phyloP scores from a whole-genome alignment of 371 early-diverging fungal genomes.

The Mortierella sp. region DNA sequence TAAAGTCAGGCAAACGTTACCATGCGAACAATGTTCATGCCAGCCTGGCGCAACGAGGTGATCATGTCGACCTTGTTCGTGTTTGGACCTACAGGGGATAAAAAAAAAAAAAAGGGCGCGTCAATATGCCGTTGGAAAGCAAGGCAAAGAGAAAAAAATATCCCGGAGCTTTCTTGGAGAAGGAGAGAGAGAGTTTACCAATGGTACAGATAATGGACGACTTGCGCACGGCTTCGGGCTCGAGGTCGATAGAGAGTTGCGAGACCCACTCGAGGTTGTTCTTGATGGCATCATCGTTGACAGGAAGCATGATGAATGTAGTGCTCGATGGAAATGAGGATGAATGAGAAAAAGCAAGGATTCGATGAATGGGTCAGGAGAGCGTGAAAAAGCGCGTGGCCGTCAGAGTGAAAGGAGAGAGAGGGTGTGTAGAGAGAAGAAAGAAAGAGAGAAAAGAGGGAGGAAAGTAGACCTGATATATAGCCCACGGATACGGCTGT shows the following conservation, averaged over 20 bases:
- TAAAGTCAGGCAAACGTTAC: slow-evolving; percentile 11
- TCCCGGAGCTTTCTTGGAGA: no score
- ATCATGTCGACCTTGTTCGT: slow-evolving; percentile 85
- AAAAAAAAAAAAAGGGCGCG: neutral
- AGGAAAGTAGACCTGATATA: neutral
- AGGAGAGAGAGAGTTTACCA: slow-evolving; percentile 55
- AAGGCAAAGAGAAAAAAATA: neutral
- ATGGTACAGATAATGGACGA: slow-evolving; percentile 89
- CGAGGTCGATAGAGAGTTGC: slow-evolving; percentile 70
- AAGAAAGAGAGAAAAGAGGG: neutral
- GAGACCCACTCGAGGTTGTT: slow-evolving; percentile 81
- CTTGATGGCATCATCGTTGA: slow-evolving; percentile 39
- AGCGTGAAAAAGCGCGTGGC: neutral
- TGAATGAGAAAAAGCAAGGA: slow-evolving; percentile 4
- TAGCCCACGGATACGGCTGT: no score
- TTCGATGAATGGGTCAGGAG: neutral
- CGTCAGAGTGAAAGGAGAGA: neutral
- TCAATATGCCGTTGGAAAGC: slow-evolving; percentile 9
- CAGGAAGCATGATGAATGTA: neutral
- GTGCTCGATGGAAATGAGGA: slow-evolving; percentile 1
- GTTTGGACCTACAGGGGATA: slow-evolving; percentile 64
- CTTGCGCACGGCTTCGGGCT: slow-evolving; percentile 74
- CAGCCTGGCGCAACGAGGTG: slow-evolving; percentile 84
- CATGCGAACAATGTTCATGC: slow-evolving; percentile 95
- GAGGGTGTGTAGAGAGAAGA: neutral